Base-by-base conservation (phyloP, 2,329 filamentous ascomycete species). In the Sodiomyces alkalinus region DNA sequence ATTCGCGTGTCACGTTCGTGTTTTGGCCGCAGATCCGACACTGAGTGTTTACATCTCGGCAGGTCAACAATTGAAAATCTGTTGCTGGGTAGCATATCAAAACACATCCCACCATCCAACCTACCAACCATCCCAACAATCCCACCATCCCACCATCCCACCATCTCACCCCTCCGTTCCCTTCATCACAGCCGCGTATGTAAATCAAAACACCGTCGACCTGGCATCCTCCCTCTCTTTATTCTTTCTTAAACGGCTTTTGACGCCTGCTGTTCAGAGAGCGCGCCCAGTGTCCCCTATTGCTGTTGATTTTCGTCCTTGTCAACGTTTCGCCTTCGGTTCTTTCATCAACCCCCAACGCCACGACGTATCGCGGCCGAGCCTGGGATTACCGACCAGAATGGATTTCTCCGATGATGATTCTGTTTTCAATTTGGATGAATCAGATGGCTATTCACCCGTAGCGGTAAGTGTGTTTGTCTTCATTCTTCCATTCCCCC, bases 351-450 rank as follows among this genome's bases (percentile, higher is more conserved):
- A 13, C 12, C 12, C 22, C 11, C 17, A 27, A 29, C 22, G 27
- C 18, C 16, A 22, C 30, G 22, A 26, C 30, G 29, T 13, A 11
- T 22, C 5, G 17, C 35, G 33, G 17, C 30, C 31, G 24, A 29
- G 26, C 23, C 33, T 33, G 20, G 26, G 17, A 26, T 25, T 17
- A 28, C 12, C 29, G 26, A 32, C 39, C 51, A 55, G 43, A 27
- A 72, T 72, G 68, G 62, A 65, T 41, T 68, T 62, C 36, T 65
- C 71, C 35, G 67, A 71, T 31, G 72, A 74, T 53, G 72, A 74
- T 53, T 55, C 47, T 33, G 41, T 41, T 25, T 55, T 53, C 38
- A 55, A 49, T 33, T 30, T 50, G 17, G 52, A 56, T 19, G 55
- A 59, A 33, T 59, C 56, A 14, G 56, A 58, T 32, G 55, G 41